A percentile compares a stretch with the other conserved stretches of the same genome.
Conservation (phyloP, 495 filamentous ascomycete genomes). For the Evernia prunastri region DNA sequence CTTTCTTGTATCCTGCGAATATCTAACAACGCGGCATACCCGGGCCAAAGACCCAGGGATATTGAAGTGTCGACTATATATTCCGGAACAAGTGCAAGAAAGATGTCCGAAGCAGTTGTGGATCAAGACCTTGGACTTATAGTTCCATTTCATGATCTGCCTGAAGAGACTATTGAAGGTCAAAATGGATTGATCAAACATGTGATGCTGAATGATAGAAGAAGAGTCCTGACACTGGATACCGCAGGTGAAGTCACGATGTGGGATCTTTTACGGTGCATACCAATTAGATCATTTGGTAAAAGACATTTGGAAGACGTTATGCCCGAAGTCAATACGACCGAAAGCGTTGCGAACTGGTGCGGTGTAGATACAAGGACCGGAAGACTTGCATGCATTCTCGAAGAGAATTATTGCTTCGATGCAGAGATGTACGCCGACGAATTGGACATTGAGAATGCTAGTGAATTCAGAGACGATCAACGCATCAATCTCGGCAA, state of each 20-base stretch:
- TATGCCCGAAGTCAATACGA: constrained; percentile 76
- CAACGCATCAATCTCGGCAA: constrained; percentile 97
- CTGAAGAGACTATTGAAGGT: constrained; percentile 84
- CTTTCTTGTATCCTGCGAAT: constrained; percentile 68
- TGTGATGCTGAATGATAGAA: constrained; percentile 82
- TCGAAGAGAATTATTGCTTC: constrained; percentile 95
- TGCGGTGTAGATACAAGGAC: constrained; percentile 91
- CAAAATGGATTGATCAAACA: constrained; percentile 95
- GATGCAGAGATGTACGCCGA: constrained; percentile 97
- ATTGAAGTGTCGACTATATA: constrained; percentile 44
- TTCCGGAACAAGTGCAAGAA: constrained; percentile 45
- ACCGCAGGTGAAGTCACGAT: constrained; percentile 93
- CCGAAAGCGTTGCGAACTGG: constrained; percentile 87
- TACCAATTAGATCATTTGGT: constrained; percentile 78
- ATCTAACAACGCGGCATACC: constrained; percentile 76
- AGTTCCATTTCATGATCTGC: constrained; percentile 64
- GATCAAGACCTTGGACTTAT: constrained; percentile 52
- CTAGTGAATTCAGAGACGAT: constrained; percentile 78
- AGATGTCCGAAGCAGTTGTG: constrained; percentile 54
- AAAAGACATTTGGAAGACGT: constrained; percentile 93
- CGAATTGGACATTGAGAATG: constrained; percentile 65
- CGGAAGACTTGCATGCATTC: constrained; percentile 77
- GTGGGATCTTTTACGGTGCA: constrained; percentile 90
- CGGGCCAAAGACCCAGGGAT: constrained; percentile 42
- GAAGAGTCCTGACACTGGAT: constrained; percentile 82